These are phyloP conservation scores for Aurifilum marmelostoma DNA, from an alignment of 2,329 filamentous ascomycete genomes.

Conservation along the genomic window DNA sequence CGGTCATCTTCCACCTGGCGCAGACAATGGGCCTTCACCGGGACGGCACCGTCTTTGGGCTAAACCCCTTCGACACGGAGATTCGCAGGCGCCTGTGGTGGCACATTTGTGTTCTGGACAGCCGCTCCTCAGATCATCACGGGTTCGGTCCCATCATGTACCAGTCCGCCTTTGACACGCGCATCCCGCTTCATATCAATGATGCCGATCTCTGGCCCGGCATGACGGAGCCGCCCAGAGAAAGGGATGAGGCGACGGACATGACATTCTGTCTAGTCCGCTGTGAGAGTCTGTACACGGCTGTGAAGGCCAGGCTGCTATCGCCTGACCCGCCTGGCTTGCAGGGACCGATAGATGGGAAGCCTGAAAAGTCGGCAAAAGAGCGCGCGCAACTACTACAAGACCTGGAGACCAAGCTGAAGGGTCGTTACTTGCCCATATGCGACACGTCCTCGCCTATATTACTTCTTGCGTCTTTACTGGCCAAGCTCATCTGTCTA, in stretches of 20 bases:
- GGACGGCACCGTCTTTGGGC: conserved; percentile 49
- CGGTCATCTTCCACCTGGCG: conserved; percentile 55
- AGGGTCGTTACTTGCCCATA: conserved; percentile 10
- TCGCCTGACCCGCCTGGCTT: not conserved
- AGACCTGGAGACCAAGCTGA: conserved; percentile 13
- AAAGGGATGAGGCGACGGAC: conserved; percentile 54
- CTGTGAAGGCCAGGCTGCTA: conserved; percentile 13
- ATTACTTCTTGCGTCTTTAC: not conserved
- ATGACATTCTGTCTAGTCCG: conserved; percentile 46
- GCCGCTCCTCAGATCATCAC: conserved; percentile 56
- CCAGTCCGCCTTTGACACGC: conserved; percentile 48
- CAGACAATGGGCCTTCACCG: conserved; percentile 55
- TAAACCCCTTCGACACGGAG: conserved; percentile 61
- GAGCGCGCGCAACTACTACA: conserved; percentile 12
- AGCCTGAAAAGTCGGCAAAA: not conserved
- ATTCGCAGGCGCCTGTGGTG: conserved; percentile 64
- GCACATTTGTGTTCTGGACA: conserved; percentile 59
- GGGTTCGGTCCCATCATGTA: conserved; percentile 50
- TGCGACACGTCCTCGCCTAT: conserved; percentile 18
- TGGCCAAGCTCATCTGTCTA: conserved; percentile 16
- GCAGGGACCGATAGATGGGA: not conserved
- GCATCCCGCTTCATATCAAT: conserved; percentile 55
- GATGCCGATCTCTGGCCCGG: conserved; percentile 49
- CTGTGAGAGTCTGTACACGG: conserved; percentile 40
- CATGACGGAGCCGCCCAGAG: conserved; percentile 48